Conservation (phyloP, 768 basidiomycete species). For the Termitomyces sp. region DNA sequence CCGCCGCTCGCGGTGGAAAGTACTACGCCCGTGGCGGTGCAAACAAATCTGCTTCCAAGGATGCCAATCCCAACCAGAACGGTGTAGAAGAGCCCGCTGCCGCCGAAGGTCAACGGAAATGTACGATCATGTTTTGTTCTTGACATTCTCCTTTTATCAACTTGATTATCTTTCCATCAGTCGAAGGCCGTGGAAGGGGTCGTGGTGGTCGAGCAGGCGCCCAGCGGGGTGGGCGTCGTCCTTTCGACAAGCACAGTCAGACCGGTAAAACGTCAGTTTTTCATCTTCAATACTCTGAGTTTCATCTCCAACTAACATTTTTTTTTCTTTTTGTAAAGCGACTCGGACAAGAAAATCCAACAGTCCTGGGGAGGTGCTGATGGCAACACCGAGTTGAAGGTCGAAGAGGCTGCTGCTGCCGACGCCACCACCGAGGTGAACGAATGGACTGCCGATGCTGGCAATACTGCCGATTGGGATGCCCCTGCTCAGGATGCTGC, state of each 20-base stretch:
- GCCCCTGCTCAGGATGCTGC: constrained; percentile 21
- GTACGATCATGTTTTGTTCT: constrained; percentile 21
- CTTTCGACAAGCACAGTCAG: constrained; percentile 82
- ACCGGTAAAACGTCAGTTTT: constrained; percentile 75
- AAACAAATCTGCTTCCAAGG: constrained; percentile 34
- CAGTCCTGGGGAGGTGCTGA: constrained; percentile 96
- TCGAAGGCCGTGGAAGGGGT: constrained; percentile 50
- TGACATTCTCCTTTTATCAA: constrained; percentile 1
- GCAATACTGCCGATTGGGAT: constrained; percentile 44
- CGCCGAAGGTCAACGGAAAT: constrained; percentile 32
- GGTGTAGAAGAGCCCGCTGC: constrained; percentile 31
- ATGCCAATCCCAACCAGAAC: constrained; percentile 37
- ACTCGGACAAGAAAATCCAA: constrained; percentile 93
- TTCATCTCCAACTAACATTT: neutral
- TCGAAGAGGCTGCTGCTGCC: constrained; percentile 67
- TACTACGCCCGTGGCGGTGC: constrained; percentile 66
- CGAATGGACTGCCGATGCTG: constrained; percentile 50
- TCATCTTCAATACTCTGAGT: neutral
- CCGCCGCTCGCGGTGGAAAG: constrained; percentile 61
- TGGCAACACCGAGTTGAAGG: constrained; percentile 77
- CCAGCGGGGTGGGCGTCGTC: constrained; percentile 63
- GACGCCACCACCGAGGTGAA: constrained; percentile 63
- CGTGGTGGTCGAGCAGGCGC: constrained; percentile 48
- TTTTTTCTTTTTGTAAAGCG: constrained; percentile 42
- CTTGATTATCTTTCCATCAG: constrained; percentile 22